These are phyloP conservation scores for Puccinia hordei DNA, from an alignment of 1,284 basidiomycete genomes.

Conservation along the genomic window DNA sequence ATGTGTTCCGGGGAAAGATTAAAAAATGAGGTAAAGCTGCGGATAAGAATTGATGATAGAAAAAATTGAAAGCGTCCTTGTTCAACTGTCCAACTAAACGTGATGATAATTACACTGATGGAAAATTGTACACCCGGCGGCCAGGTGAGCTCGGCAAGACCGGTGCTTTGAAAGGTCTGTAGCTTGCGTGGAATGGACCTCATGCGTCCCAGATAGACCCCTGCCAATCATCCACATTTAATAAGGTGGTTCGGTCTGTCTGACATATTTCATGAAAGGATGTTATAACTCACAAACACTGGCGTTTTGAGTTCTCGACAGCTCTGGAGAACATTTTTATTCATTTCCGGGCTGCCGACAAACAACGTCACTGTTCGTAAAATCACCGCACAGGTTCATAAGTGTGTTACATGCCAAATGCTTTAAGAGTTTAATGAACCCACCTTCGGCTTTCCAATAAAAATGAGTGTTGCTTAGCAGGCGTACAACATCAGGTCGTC, in stretches of 20 bases:
- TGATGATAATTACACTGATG: too few species aligned
- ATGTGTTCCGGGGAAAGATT: too few species aligned
- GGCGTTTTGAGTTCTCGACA: conserved; percentile 25
- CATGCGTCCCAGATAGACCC: conserved; percentile 26
- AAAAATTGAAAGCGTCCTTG: too few species aligned
- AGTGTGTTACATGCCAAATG: not conserved
- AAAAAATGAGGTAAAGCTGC: too few species aligned
- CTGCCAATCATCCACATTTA: not conserved
- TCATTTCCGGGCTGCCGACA: conserved; percentile 41
- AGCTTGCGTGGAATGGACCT: too few species aligned
- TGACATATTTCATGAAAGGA: not conserved
- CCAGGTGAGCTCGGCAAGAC: too few species aligned
- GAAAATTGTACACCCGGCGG: too few species aligned
- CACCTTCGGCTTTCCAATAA: conserved; percentile 72
- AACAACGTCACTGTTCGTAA: conserved; percentile 33
- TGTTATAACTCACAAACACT: conserved; percentile 39
- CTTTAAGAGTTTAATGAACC: conserved; percentile 37
- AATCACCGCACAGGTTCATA: not conserved
- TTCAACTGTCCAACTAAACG: too few species aligned
- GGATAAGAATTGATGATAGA: too few species aligned
- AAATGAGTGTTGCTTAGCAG: conserved; percentile 69
- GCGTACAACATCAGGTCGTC: conserved; percentile 75
- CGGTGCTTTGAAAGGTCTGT: too few species aligned
- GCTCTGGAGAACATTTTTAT: conserved; percentile 19
- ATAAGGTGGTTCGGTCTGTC: not conserved